A percentile compares a stretch with the other conserved stretches of the same genome.
phyloP scores from a whole-genome alignment of 495 filamentous ascomycete species.

The Talaromyces ruber region DNA sequence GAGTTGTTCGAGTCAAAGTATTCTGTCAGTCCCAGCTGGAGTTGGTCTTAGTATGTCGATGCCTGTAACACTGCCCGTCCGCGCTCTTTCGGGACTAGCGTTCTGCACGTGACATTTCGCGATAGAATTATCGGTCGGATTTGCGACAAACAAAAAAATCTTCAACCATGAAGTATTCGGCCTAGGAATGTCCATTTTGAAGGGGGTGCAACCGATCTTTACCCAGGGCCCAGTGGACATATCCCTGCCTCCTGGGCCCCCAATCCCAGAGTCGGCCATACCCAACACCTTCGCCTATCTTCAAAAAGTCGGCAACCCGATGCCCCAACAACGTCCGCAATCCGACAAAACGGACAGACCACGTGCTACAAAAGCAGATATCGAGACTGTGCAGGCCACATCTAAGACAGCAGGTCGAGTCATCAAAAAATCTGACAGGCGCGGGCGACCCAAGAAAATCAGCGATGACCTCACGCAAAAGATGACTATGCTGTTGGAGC shows the following conservation, averaged over 20 bases:
- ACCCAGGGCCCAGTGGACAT: neutral
- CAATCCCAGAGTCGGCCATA: neutral
- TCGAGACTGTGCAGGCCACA: neutral
- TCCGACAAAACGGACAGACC: neutral
- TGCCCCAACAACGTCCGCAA: constrained; percentile 3
- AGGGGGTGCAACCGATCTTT: constrained; percentile 1
- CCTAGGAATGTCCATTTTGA: neutral
- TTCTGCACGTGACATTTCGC: neutral
- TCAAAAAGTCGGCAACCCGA: neutral
- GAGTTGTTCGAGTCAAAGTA: neutral
- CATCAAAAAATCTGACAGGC: constrained; percentile 2
- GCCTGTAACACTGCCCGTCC: neutral
- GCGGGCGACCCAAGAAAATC: constrained; percentile 10
- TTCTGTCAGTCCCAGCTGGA: neutral
- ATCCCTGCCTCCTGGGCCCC: neutral
- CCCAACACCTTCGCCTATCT: constrained; percentile 3
- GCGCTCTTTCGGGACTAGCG: neutral
- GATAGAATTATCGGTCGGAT: neutral
- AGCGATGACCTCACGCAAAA: constrained; percentile 8
- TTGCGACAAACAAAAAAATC: neutral
- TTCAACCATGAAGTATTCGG: neutral
- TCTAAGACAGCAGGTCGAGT: neutral
- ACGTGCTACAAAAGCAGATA: neutral
- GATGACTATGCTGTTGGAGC: constrained; percentile 6
- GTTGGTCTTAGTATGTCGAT: neutral